A percentile compares a stretch with the other conserved stretches of the same genome.
These are phyloP conservation scores for Angomonas desouzai DNA, from an alignment of 208 protist species.

Conservation along the genomic window DNA sequence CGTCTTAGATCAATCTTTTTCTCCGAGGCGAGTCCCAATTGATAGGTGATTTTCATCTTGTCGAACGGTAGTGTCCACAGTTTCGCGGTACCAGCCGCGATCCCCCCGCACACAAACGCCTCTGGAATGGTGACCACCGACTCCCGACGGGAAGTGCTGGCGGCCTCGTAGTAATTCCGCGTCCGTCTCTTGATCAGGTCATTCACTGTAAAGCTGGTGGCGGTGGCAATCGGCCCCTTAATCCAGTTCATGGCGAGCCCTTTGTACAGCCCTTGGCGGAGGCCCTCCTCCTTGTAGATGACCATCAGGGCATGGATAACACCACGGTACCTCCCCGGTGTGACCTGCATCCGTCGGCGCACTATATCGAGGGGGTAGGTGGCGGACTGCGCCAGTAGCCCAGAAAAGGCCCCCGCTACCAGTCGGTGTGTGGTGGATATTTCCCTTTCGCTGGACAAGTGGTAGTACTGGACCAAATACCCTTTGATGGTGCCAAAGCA, in stretches of 20 bases:
- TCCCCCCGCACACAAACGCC: conserved; percentile 82
- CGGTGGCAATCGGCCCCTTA: conserved; percentile 89
- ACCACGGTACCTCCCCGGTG: conserved; percentile 67
- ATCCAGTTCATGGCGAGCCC: conserved; percentile 94
- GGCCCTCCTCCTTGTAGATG: conserved; percentile 77
- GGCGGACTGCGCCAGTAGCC: conserved; percentile 87
- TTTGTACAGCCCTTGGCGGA: conserved; percentile 82
- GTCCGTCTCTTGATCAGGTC: conserved; percentile 83
- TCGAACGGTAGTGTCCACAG: conserved; percentile 90
- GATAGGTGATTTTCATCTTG: conserved; percentile 92
- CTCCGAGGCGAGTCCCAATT: conserved; percentile 56
- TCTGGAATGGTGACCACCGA: conserved; percentile 68
- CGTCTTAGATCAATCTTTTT: background rate
- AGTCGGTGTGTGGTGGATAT: conserved; percentile 71
- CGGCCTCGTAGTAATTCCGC: conserved; percentile 64
- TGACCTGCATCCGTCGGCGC: conserved; percentile 90
- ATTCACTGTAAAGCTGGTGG: conserved; percentile 90
- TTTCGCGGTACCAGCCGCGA: conserved; percentile 88
- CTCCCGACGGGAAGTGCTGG: conserved; percentile 25
- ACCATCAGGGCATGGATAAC: conserved; percentile 50
- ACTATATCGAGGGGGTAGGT: conserved; percentile 95
- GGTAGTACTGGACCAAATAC: conserved; percentile 42
- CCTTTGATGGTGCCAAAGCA: conserved; percentile 89
- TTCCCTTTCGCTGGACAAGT: conserved; percentile 58
- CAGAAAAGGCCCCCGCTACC: conserved; percentile 78